A percentile compares a stretch with the other conserved stretches of the same genome.
phyloP scores from a whole-genome alignment of 768 basidiomycete species.

The Podaxis sp. region DNA sequence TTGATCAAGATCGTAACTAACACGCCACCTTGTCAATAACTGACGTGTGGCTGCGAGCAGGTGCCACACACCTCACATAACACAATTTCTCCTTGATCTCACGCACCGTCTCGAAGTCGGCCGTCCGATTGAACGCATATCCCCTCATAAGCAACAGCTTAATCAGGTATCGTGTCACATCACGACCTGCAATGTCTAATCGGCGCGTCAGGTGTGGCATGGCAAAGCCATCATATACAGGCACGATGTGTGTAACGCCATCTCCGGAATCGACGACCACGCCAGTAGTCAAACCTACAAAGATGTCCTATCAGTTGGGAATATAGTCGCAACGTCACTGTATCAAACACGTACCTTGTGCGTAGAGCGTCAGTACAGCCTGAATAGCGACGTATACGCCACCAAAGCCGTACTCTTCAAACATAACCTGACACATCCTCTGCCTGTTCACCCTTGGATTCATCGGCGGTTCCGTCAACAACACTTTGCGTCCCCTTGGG shows the following conservation, averaged over 20 bases:
- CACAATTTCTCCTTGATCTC: conserved; percentile 99
- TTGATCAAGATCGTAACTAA: conserved; percentile 93
- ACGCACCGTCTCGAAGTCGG: conserved; percentile 98
- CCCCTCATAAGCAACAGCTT: conserved; percentile 99
- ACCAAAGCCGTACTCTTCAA: conserved; percentile 96
- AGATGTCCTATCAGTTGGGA: conserved; percentile 1
- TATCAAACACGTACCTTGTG: conserved; percentile 74
- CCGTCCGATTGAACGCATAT: conserved; percentile 99
- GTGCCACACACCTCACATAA: conserved; percentile 75
- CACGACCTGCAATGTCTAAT: conserved; percentile 96
- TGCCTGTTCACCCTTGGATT: conserved; percentile 93
- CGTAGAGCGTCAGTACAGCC: conserved; percentile 96
- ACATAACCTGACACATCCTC: conserved; percentile 97
- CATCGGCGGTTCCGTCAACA: conserved; percentile 99
- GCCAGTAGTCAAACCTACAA: conserved; percentile 89
- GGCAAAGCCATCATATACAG: conserved; percentile 96
- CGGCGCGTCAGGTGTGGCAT: conserved; percentile 93
- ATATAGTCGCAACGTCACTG: background rate
- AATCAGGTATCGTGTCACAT: conserved; percentile 98
- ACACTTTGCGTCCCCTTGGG: conserved; percentile 81
- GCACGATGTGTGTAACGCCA: conserved; percentile 98
- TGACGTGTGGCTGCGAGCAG: conserved; percentile 26
- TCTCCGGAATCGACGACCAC: conserved; percentile 99
- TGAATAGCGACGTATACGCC: conserved; percentile 98
- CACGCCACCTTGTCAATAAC: conserved; percentile 45